Conservation (phyloP, 371 early-diverging fungal genomes). For the Parasitella parasitica region DNA sequence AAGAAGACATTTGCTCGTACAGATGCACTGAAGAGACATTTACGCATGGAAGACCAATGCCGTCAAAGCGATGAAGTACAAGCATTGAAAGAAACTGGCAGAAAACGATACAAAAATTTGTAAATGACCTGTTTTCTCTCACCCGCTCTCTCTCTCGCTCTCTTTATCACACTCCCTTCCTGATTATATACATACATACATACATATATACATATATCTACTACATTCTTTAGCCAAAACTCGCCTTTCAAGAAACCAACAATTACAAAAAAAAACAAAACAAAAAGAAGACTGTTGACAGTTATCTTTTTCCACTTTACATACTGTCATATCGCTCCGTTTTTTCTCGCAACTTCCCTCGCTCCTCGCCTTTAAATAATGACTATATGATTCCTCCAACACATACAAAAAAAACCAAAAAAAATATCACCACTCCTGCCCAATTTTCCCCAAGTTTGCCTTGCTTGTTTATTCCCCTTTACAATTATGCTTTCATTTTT, state of each 20-base stretch:
- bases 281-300: neutral
- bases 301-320: neutral
- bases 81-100: slow-evolving; percentile 40
- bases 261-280: neutral
- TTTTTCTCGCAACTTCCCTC: too few species aligned
- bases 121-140: slow-evolving; percentile 1
- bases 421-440: neutral
- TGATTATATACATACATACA: neutral
- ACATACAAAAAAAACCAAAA: neutral
- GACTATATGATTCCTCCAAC: neutral
- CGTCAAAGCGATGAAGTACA: slow-evolving; percentile 46
- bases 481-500: neutral
- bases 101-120: slow-evolving; percentile 32
- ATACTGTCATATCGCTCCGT: neutral
- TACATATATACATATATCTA: neutral
- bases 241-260: neutral
- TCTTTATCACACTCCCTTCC: neutral
- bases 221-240: neutral
- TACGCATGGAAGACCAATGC: slow-evolving; percentile 59
- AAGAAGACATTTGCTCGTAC: slow-evolving; percentile 68
- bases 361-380: neutral
- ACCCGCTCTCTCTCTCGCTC: neutral
- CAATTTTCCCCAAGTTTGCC: neutral
- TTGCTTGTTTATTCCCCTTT: neutral
- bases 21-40: slow-evolving; percentile 66